Conservation (phyloP, 352 stramenopile species). For the Phytophthora pisi region DNA sequence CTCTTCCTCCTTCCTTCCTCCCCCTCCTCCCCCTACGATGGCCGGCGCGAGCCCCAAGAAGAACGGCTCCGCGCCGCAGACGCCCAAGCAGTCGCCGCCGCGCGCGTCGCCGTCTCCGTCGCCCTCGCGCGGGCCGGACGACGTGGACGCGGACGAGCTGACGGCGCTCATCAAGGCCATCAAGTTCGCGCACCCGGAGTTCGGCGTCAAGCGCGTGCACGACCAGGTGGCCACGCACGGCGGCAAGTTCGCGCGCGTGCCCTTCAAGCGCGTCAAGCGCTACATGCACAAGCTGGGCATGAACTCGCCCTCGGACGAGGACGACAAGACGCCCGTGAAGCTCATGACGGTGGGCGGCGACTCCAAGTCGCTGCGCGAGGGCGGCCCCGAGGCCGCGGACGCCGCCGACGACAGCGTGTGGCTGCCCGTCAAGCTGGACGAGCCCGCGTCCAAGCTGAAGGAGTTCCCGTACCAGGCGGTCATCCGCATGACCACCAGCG, state of each 20-base stretch:
- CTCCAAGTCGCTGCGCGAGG: conserved; percentile 65
- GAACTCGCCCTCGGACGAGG: conserved; percentile 42
- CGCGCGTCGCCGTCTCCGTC: conserved; percentile 36
- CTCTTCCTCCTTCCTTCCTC: not conserved
- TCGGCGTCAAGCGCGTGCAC: conserved; percentile 84
- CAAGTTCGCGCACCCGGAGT: conserved; percentile 87
- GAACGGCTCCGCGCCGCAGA: conserved; percentile 34
- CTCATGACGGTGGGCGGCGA: conserved; percentile 85
- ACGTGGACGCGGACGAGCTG: conserved; percentile 78
- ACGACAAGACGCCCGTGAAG: conserved; percentile 55
- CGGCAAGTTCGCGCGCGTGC: conserved; percentile 77
- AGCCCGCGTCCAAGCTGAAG: conserved; percentile 75
- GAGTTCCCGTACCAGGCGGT: conserved; percentile 86
- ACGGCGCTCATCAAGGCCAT: conserved; percentile 87
- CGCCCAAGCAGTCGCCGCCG: conserved; percentile 31
- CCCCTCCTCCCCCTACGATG: conserved; percentile 12
- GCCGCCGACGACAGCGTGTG: conserved; percentile 58
- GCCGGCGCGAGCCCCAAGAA: conserved; percentile 32
- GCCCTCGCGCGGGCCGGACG: conserved; percentile 33
- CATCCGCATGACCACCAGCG: conserved; percentile 83
- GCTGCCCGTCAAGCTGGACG: conserved; percentile 85
- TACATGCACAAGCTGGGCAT: conserved; percentile 87
- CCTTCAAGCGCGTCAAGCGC: conserved; percentile 84
- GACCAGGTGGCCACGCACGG: conserved; percentile 77
- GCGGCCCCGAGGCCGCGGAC: conserved; percentile 8